A percentile compares a stretch with the other conserved stretches of the same genome.
Evolutionary conservation across 2,329 filamentous ascomycete genomes (phyloP).

Genomic region (Fusarium camptoceras): DNA sequence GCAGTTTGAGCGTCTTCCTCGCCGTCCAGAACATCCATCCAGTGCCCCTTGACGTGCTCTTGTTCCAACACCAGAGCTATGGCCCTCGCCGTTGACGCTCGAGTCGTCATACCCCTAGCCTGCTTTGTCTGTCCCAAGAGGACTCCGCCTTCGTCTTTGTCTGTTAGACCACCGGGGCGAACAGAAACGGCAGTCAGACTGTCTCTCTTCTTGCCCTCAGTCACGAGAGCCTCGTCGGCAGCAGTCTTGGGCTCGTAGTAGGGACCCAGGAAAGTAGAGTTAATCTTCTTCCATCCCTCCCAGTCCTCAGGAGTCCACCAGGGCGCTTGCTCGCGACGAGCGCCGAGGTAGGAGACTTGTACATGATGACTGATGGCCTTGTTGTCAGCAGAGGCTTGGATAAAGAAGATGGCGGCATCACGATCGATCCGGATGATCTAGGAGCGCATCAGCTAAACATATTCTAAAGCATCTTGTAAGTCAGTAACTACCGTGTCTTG

Average conservation of each 20-base stretch:
- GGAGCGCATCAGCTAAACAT: conserved; percentile 14
- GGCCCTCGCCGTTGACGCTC: conserved; percentile 67
- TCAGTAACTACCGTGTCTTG: conserved; percentile 49
- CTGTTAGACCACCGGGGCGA: conserved; percentile 60
- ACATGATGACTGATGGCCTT: conserved; percentile 65
- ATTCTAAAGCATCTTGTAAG: neutral
- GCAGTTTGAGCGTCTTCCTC: conserved; percentile 53
- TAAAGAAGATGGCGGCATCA: conserved; percentile 43
- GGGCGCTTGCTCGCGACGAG: conserved; percentile 58
- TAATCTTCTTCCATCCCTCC: conserved; percentile 53
- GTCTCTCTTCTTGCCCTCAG: conserved; percentile 52
- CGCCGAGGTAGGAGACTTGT: conserved; percentile 68
- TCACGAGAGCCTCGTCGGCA: conserved; percentile 64
- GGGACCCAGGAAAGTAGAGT: conserved; percentile 55
- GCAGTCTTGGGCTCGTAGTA: conserved; percentile 68
- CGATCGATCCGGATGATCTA: conserved; percentile 45
- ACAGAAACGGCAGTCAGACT: conserved; percentile 60
- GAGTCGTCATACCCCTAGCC: conserved; percentile 57
- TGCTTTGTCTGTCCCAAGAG: conserved; percentile 56
- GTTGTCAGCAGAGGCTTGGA: conserved; percentile 40
- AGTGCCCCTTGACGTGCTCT: conserved; percentile 56
- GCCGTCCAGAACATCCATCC: conserved; percentile 65
- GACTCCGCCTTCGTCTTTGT: conserved; percentile 58
- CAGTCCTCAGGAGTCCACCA: conserved; percentile 65
- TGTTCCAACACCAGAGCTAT: conserved; percentile 60